These are phyloP conservation scores for Penium margaritaceum DNA, from an alignment of 139 green algal species.

Conservation along the genomic window DNA sequence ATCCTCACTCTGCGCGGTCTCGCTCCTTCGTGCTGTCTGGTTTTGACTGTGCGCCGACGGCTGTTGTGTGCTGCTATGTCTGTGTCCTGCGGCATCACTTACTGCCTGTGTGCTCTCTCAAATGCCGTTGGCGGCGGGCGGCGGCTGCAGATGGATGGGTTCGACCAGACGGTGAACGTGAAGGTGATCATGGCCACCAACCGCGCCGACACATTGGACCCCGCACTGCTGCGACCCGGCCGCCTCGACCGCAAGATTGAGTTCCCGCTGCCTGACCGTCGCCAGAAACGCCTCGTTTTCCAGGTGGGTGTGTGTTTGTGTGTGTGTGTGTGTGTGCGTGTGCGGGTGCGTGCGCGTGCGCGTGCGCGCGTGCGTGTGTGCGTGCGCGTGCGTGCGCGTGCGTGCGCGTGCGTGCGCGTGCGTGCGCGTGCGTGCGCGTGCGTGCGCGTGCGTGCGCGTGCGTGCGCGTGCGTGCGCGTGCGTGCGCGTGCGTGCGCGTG, in stretches of 20 bases:
- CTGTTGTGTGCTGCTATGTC: too few species aligned
- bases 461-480: background rate
- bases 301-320: background rate
- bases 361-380: background rate
- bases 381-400: background rate
- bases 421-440: background rate
- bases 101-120: too few species aligned
- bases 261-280: slow-evolving; percentile 91
- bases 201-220: slow-evolving; percentile 89
- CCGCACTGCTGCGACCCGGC: slow-evolving; percentile 87
- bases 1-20: too few species aligned
- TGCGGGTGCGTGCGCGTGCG: background rate
- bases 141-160: slow-evolving; percentile 81
- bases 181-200: slow-evolving; percentile 99
- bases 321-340: background rate
- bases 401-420: background rate
- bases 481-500: background rate
- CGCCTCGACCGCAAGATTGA: slow-evolving; percentile 98
- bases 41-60: too few species aligned
- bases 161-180: slow-evolving; percentile 84
- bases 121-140: too few species aligned
- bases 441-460: background rate
- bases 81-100: too few species aligned
- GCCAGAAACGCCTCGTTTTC: slow-evolving; percentile 62
- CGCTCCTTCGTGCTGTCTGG: too few species aligned